Conservation (phyloP, 2,329 filamentous ascomycete genomes). For the Colletotrichum ledebouriae region DNA sequence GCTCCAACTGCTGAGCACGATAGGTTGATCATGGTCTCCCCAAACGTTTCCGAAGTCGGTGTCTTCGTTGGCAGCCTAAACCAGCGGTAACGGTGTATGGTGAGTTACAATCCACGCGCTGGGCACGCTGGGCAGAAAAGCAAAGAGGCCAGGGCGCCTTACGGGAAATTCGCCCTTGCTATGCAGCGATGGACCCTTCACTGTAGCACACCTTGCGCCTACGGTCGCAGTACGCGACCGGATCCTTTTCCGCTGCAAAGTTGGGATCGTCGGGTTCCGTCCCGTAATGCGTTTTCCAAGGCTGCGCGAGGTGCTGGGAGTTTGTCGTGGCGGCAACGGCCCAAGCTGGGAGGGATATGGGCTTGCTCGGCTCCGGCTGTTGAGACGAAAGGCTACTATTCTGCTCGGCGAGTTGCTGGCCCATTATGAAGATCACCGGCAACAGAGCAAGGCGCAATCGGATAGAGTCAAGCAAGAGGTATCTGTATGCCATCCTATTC, state of each 20-base stretch:
- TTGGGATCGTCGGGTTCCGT: not conserved
- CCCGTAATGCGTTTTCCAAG: constrained; percentile 3
- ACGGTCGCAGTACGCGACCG: not conserved
- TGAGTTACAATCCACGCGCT: not conserved
- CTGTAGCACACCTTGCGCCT: not conserved
- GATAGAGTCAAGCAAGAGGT: too few relatives aligned
- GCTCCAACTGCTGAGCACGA: too few relatives aligned
- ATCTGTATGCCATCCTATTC: too few relatives aligned
- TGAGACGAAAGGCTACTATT: not conserved
- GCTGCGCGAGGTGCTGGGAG: not conserved
- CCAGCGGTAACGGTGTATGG: too few relatives aligned
- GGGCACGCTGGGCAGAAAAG: not conserved
- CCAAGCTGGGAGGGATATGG: not conserved
- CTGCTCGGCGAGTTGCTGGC: not conserved
- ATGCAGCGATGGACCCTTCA: constrained; percentile 4
- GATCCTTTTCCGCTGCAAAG: rapidly evolving
- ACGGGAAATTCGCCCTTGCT: not conserved
- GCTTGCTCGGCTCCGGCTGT: not conserved
- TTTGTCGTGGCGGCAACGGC: not conserved
- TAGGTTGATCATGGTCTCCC: too few relatives aligned
- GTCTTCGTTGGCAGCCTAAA: too few relatives aligned
- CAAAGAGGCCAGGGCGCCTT: not conserved
- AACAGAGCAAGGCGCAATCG: too few relatives aligned
- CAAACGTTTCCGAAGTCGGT: too few relatives aligned
- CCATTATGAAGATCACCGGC: not conserved